A percentile compares a stretch with the other conserved stretches of the same genome.
Conservation (phyloP, 306 rosid genomes). For the Ormosia semicastrata region DNA sequence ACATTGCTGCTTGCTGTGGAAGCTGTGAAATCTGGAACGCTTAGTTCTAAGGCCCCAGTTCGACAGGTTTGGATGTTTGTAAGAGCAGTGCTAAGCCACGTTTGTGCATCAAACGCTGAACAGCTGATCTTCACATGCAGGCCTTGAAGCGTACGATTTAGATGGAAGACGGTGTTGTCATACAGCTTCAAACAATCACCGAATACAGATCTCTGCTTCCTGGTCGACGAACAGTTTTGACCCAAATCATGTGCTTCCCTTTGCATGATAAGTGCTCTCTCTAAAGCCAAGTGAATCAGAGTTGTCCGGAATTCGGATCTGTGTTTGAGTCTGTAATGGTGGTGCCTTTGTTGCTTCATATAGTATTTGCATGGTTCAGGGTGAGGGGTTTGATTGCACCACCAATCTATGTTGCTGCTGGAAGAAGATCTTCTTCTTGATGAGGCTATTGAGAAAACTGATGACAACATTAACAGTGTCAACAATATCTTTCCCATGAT, state of each 20-base stretch:
- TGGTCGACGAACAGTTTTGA: constrained; percentile 5
- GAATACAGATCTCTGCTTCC: constrained; percentile 44
- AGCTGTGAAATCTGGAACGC: constrained; percentile 34
- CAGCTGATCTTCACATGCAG: constrained; percentile 17
- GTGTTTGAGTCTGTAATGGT: constrained; percentile 36
- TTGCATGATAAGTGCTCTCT: constrained; percentile 38
- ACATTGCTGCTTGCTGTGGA: constrained; percentile 46
- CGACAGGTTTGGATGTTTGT: constrained; percentile 67
- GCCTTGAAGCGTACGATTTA: constrained; percentile 58
- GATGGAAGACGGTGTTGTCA: constrained; percentile 53
- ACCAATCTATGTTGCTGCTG: constrained; percentile 40
- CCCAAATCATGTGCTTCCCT: constrained; percentile 6
- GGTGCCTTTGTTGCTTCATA: constrained; percentile 36
- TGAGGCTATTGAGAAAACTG: constrained; percentile 37
- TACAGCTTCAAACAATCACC: constrained; percentile 67
- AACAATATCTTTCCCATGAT: constrained; percentile 36
- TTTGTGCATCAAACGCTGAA: constrained; percentile 71
- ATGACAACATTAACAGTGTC: constrained; percentile 23
- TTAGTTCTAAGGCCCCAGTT: constrained; percentile 50
- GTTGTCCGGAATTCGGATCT: constrained; percentile 45
- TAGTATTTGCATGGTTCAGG: constrained; percentile 62
- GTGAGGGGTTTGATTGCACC: constrained; percentile 88
- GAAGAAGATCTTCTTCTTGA: constrained; percentile 39
- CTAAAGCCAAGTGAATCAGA: constrained; percentile 48
- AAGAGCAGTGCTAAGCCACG: constrained; percentile 92